Conservation (phyloP, 2,329 filamentous ascomycete species). For the Cordyceps militaris region DNA sequence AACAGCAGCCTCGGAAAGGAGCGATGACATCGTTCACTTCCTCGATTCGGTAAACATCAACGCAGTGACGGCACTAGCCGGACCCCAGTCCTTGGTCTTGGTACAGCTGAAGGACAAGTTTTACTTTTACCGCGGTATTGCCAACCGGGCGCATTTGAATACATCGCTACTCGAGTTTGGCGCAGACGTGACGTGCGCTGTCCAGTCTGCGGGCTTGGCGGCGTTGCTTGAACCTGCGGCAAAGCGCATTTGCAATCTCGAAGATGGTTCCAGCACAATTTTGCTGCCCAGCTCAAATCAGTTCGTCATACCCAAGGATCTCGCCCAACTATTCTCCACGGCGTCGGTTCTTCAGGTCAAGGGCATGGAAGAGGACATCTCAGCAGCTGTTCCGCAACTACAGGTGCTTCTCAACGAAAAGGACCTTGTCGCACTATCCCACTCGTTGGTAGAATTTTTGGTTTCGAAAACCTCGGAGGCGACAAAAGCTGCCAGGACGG, state of each 20-base stretch:
- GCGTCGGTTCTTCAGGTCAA: slow-evolving; percentile 5
- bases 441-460: slow-evolving; percentile 3
- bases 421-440: slow-evolving; percentile 11
- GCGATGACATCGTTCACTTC: slow-evolving; percentile 10
- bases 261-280: slow-evolving; percentile 5
- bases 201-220: slow-evolving; percentile 11
- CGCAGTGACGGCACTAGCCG: slow-evolving; percentile 16
- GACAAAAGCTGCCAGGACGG: background rate
- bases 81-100: slow-evolving; percentile 16
- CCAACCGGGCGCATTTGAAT: slow-evolving; percentile 11
- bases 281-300: slow-evolving; percentile 9
- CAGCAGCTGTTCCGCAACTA: slow-evolving; percentile 14
- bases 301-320: background rate
- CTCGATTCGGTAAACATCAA: slow-evolving; percentile 17
- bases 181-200: slow-evolving; percentile 8
- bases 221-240: slow-evolving; percentile 8
- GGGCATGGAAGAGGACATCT: slow-evolving; percentile 14
- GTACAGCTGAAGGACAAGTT: slow-evolving; percentile 11
- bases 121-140: slow-evolving; percentile 17
- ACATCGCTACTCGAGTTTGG: slow-evolving; percentile 14
- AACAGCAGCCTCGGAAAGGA: background rate
- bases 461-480: background rate
- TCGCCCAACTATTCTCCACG: slow-evolving; percentile 6
- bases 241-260: slow-evolving; percentile 10
- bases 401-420: slow-evolving; percentile 14